Percentiles rank a stretch among this genome's conserved stretches.
These are phyloP conservation scores for Clarireedia sp. DNA, from an alignment of 2,329 filamentous ascomycete genomes.

Conservation along the genomic window DNA sequence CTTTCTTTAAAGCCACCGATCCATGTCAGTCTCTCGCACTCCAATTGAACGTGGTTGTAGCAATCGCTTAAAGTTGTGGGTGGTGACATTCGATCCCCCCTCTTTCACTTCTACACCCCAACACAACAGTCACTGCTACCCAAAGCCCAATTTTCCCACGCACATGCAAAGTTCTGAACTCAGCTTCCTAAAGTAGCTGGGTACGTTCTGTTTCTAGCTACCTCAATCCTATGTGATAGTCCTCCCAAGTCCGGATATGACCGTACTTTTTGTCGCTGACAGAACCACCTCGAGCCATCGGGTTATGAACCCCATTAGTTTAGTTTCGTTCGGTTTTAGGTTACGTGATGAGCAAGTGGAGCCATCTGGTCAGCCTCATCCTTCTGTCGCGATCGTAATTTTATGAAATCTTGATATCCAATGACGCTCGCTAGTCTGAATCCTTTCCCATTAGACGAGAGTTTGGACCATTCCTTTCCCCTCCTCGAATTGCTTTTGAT, in stretches of 20 bases:
- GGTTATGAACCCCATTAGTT: neutral
- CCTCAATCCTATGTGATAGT: neutral
- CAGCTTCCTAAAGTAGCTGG: neutral
- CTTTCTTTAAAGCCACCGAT: neutral
- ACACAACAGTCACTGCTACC: neutral
- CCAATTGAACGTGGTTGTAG: neutral
- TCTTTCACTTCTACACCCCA: neutral
- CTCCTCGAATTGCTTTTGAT: neutral
- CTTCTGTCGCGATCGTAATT: neutral
- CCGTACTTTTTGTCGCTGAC: neutral
- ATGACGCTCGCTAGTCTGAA: neutral
- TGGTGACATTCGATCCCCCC: neutral
- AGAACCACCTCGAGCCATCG: neutral
- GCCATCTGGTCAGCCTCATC: slow-evolving; percentile 1
- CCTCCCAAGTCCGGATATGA: neutral
- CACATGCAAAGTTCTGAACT: neutral
- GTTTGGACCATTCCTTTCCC: neutral
- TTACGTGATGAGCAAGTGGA: slow-evolving; percentile 7
- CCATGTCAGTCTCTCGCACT: neutral
- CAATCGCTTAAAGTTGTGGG: neutral
- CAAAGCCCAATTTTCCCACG: neutral
- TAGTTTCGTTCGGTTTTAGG: neutral
- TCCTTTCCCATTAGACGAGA: neutral
- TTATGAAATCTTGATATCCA: neutral
- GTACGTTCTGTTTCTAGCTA: neutral